Conservation (phyloP, 1,139 yeast species). For the Yamadazyma pseudoaaseri region DNA sequence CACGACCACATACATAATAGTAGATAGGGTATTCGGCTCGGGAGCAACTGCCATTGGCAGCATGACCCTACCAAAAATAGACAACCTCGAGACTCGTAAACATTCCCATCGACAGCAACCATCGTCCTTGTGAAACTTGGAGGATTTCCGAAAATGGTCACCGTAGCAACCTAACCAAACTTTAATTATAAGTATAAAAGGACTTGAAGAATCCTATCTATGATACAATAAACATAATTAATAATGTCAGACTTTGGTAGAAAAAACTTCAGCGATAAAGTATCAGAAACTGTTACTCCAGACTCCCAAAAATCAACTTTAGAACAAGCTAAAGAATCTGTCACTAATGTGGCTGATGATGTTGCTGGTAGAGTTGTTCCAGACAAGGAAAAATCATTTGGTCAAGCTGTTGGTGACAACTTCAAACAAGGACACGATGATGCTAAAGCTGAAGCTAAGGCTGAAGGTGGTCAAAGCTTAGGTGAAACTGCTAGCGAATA, state of each 20-base stretch:
- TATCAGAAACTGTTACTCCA: conserved; percentile 67
- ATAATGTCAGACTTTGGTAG: conserved; percentile 76
- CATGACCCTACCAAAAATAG: no score
- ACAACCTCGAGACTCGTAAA: background rate
- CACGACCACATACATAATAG: no score
- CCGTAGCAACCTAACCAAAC: background rate
- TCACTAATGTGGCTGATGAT: conserved; percentile 65
- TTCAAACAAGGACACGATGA: conserved; percentile 50
- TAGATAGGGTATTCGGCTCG: no score
- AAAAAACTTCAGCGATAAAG: conserved; percentile 71
- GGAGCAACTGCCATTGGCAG: no score
- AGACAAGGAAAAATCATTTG: conserved; percentile 61
- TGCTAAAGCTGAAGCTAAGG: conserved; percentile 35
- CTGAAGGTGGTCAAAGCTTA: conserved; percentile 31
- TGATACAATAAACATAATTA: conserved; percentile 1
- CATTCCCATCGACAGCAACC: background rate
- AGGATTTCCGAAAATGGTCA: no score
- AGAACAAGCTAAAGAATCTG: conserved; percentile 70
- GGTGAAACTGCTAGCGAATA: conserved; percentile 61
- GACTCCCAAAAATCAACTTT: conserved; percentile 63
- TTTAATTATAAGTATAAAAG: conserved; percentile 1
- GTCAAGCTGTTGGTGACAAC: conserved; percentile 66
- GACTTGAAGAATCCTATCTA: background rate
- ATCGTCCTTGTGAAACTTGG: no score
- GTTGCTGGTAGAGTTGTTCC: conserved; percentile 60